Base-by-base conservation (phyloP, 1,284 basidiomycete genomes). In the Tilletiopsis washingtonensis region DNA sequence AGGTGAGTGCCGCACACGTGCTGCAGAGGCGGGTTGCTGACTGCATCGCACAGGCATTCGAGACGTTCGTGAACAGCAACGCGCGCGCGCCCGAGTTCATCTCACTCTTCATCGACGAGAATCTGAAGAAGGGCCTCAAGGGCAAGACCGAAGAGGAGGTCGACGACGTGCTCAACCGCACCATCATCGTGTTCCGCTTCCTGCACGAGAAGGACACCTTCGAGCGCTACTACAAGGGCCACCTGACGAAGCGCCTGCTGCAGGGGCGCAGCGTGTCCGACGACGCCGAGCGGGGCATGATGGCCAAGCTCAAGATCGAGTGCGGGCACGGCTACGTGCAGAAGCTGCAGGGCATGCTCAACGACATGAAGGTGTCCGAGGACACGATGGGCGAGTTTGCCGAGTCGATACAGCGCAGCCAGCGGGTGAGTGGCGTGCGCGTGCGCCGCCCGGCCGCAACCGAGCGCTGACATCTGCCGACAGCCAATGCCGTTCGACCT, bases 301-400 rank as follows among this genome's bases (percentile, higher is more conserved):
- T 99, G 12, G 86, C 90, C 45, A 98, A 97, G 76, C 83, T 99
- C 71, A 98, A 98, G 77, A 80, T 97, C 36, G 91, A 98, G 75
- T 89, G 87, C 66, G 94, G 94, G 6, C 88, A 87, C 69, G 89
- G 93, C 69, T 99, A 97, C 73, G 97, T 94, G 0, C 90, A 96
- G 75, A 94, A 94, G 73, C 78, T 98, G 61, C 93, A 98, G 74
- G 93, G 94, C 48, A 99, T 99, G 94, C 93, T 99, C 79, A 83
- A 91, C 64, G 94, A 99, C 72, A 93, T 99, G 83, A 88, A 84
- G 66, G 75, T 94, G 34, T 93, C 88, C 17, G 77, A 79, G 23
- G 94, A 99, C 50, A 84, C 83, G 6, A 88, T 86, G 78, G 78
- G 81, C 45, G 81, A 80, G 4, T 98, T 90, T 74, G 80, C 80